phyloP scores from a whole-genome alignment of 2,329 filamentous ascomycete species.

The Pseudogymnoascus verrucosus region DNA sequence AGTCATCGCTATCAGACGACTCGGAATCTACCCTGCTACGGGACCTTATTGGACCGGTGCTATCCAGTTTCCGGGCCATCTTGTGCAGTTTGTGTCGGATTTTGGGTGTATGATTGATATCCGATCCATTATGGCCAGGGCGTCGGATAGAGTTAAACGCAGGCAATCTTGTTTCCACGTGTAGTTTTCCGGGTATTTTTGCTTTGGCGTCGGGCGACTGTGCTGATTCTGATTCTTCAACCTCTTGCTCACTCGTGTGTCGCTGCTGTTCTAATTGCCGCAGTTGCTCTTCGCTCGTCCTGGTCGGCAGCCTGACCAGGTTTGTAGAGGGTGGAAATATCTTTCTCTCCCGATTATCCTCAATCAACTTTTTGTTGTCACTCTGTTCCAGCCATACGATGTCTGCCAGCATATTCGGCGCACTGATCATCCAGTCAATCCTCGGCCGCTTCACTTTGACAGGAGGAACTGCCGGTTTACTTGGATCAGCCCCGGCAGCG shows the following conservation, averaged over 20 bases:
- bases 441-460: slow-evolving; percentile 62
- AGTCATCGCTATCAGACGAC: slow-evolving; percentile 50
- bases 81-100: neutral
- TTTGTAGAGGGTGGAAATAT: slow-evolving; percentile 50
- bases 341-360: slow-evolving; percentile 67
- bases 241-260: neutral
- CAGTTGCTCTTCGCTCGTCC: neutral
- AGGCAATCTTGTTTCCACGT: slow-evolving; percentile 25
- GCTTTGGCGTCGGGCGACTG: slow-evolving; percentile 13
- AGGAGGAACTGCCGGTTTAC: slow-evolving; percentile 24
- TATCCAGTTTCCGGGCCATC: slow-evolving; percentile 9
- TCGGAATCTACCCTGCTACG: slow-evolving; percentile 51
- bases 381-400: slow-evolving; percentile 82
- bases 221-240: neutral
- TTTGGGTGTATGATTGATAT: neutral
- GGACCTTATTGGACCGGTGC: slow-evolving; percentile 31
- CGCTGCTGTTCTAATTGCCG: neutral
- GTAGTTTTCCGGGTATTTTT: slow-evolving; percentile 17
- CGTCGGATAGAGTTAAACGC: slow-evolving; percentile 26
- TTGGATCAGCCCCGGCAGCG: slow-evolving; percentile 17
- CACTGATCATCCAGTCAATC: slow-evolving; percentile 77
- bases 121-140: slow-evolving; percentile 9
- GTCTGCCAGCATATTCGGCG: slow-evolving; percentile 82
- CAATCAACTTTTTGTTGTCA: slow-evolving; percentile 70
- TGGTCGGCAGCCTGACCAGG: slow-evolving; percentile 11